Base-by-base conservation (phyloP, 202 grass and related monocot species). In the Panicum hallii region DNA sequence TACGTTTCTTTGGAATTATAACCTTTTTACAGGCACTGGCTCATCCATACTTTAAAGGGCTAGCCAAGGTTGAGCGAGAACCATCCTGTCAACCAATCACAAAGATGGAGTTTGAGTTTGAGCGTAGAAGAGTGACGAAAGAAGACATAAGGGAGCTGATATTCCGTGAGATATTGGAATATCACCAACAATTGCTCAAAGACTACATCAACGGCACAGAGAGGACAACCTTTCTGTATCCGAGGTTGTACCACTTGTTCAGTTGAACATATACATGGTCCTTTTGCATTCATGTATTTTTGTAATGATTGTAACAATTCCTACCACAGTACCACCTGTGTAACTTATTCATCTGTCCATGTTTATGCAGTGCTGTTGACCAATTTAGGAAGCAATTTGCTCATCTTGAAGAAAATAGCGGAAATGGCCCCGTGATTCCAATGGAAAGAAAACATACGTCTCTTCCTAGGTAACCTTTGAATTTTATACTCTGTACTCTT, bases 31-130 rank as follows among this genome's bases (percentile, higher is more conserved):
- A 99, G 97, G 88, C 97, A 83, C 68, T 99, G 85, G 87, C 86
- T 64, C 89, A 99, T 92, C 93, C 91, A n/a, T 99, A 99, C 83
- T 99, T 99, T 61, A 99, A 94, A 89, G 93, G 97, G 60, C 79
- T 99, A 9, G 84, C 97, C 44, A 99, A 94, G 72, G 80, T 90
- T 84, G 93, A 99, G 79, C 92, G 97, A 88, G 97, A 99, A 81
- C 97, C 97, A 78, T 99, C 91, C 6, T 92, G 97, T 65, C 93
- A 92, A 76, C 97, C 93, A 43, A 99, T 99, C 63, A 92, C 88
- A 58, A 99, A 99, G 78, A 94, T 99, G 93, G 97, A 99, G 78
- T 99, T 99, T 72, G 97, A 99, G 70, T 99, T 99, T 85, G 97
- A 99, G 80, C 86, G 93, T 63, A 92, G 91, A 86, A 91, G 97